Percentiles rank a stretch among this genome's conserved stretches.
Conservation (phyloP, 495 filamentous ascomycete genomes). For the Collariella sp. region DNA sequence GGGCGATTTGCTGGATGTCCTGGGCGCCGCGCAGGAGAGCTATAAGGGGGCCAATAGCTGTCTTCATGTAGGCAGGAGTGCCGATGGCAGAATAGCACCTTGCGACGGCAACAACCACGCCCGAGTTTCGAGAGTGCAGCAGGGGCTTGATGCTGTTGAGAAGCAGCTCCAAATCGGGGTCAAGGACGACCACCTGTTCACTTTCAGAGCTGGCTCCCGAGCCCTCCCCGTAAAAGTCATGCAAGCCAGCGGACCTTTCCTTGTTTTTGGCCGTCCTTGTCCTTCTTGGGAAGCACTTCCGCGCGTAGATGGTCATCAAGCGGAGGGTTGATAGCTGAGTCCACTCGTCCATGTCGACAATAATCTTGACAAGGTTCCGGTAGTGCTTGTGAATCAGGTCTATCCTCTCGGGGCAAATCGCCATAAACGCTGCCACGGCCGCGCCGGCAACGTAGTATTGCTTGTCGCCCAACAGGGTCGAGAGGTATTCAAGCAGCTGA, state of each 20-base stretch:
- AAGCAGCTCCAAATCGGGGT: slow-evolving; percentile 77
- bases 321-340: slow-evolving; percentile 75
- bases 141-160: slow-evolving; percentile 71
- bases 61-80: slow-evolving; percentile 59
- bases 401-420: slow-evolving; percentile 77
- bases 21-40: slow-evolving; percentile 73
- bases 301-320: slow-evolving; percentile 73
- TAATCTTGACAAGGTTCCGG: slow-evolving; percentile 68
- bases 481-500: slow-evolving; percentile 72
- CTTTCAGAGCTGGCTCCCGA: slow-evolving; percentile 38
- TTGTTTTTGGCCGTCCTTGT: slow-evolving; percentile 43
- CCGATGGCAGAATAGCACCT: slow-evolving; percentile 79
- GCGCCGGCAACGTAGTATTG: slow-evolving; percentile 94
- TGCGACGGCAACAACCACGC: slow-evolving; percentile 79
- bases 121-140: slow-evolving; percentile 86
- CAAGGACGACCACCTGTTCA: slow-evolving; percentile 54
- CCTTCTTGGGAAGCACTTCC: slow-evolving; percentile 77
- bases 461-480: slow-evolving; percentile 69
- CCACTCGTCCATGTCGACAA: slow-evolving; percentile 99
- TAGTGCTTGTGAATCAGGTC: slow-evolving; percentile 89
- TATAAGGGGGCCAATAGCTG: slow-evolving; percentile 72
- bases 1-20: slow-evolving; percentile 79
- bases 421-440: slow-evolving; percentile 79
- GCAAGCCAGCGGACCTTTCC: slow-evolving; percentile 35
- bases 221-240: slow-evolving; percentile 67